These are phyloP conservation scores for Thelonectria blattea DNA, from an alignment of 2,329 filamentous ascomycete genomes.

Conservation along the genomic window DNA sequence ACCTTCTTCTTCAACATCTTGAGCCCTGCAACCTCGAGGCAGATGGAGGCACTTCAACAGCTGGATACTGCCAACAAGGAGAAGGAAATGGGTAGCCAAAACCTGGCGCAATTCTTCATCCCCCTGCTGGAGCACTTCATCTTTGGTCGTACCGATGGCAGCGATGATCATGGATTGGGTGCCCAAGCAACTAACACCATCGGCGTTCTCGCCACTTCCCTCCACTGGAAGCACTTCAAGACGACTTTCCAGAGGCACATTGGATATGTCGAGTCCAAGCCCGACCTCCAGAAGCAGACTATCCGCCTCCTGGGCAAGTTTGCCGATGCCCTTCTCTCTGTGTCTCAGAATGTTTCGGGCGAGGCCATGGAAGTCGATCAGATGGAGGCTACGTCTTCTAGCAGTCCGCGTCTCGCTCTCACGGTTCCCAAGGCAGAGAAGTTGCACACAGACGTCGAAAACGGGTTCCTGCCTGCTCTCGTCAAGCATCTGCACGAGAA, in stretches of 20 bases:
- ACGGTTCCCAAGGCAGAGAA: constrained; percentile 73
- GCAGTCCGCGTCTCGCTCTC: constrained; percentile 57
- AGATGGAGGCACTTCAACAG: constrained; percentile 81
- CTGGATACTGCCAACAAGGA: constrained; percentile 72
- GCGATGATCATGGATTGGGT: constrained; percentile 83
- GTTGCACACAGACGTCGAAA: constrained; percentile 73
- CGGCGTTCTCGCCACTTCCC: constrained; percentile 71
- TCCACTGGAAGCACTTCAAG: constrained; percentile 92
- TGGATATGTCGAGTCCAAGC: constrained; percentile 79
- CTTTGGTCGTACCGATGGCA: constrained; percentile 75
- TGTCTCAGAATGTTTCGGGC: constrained; percentile 50
- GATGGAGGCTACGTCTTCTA: constrained; percentile 31
- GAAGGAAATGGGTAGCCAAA: constrained; percentile 72
- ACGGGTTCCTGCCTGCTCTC: constrained; percentile 78
- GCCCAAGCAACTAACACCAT: constrained; percentile 87
- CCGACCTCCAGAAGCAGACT: constrained; percentile 84
- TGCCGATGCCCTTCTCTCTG: constrained; percentile 74
- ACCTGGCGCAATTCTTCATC: constrained; percentile 85
- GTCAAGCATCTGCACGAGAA: constrained; percentile 90
- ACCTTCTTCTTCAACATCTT: constrained; percentile 94
- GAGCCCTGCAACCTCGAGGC: constrained; percentile 85
- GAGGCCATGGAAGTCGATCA: constrained; percentile 54
- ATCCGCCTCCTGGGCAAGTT: constrained; percentile 82
- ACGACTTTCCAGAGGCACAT: constrained; percentile 85
- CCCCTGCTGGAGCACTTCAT: constrained; percentile 94